These are phyloP conservation scores for Chrysoporthe deuterocubensis DNA, from an alignment of 2,329 filamentous ascomycete genomes.

Conservation along the genomic window DNA sequence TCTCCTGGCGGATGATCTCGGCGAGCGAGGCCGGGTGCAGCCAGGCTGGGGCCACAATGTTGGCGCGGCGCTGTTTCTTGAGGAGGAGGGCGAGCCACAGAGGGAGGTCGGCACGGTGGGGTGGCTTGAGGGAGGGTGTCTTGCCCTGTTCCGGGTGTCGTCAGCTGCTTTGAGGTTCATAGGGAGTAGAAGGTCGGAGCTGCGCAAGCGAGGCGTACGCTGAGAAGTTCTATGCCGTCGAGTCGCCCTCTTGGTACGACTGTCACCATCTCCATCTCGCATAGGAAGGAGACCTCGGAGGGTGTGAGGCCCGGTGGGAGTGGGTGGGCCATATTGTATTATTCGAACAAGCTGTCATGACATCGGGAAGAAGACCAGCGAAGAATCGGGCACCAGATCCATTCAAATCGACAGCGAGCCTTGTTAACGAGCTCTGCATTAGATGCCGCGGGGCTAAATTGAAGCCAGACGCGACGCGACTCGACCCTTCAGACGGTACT, in stretches of 20 bases:
- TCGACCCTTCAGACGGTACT: background rate
- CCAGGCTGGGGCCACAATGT: slow-evolving; percentile 91
- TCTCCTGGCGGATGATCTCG: slow-evolving; percentile 81
- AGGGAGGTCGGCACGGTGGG: slow-evolving; percentile 77
- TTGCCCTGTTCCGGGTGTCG: slow-evolving; percentile 62
- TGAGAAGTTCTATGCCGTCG: slow-evolving; percentile 81
- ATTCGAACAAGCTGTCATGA: slow-evolving; percentile 19
- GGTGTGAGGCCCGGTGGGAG: slow-evolving; percentile 69
- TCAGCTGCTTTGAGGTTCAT: slow-evolving; percentile 14
- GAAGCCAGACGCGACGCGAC: slow-evolving; percentile 17
- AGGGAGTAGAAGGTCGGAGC: background rate
- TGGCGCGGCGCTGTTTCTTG: slow-evolving; percentile 91
- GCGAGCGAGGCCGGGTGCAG: slow-evolving; percentile 76
- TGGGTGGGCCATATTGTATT: slow-evolving; percentile 52
- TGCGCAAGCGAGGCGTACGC: slow-evolving; percentile 63
- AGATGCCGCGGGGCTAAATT: background rate
- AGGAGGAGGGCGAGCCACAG: slow-evolving; percentile 95
- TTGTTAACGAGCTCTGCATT: background rate
- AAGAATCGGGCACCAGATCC: background rate
- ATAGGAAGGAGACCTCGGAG: slow-evolving; percentile 88
- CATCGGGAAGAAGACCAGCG: slow-evolving; percentile 11
- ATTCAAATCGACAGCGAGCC: background rate
- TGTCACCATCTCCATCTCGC: slow-evolving; percentile 96
- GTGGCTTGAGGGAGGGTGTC: slow-evolving; percentile 77
- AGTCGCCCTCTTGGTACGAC: slow-evolving; percentile 89